Conservation (phyloP, 2,329 filamentous ascomycete species). For the Sarocladium oryzae region DNA sequence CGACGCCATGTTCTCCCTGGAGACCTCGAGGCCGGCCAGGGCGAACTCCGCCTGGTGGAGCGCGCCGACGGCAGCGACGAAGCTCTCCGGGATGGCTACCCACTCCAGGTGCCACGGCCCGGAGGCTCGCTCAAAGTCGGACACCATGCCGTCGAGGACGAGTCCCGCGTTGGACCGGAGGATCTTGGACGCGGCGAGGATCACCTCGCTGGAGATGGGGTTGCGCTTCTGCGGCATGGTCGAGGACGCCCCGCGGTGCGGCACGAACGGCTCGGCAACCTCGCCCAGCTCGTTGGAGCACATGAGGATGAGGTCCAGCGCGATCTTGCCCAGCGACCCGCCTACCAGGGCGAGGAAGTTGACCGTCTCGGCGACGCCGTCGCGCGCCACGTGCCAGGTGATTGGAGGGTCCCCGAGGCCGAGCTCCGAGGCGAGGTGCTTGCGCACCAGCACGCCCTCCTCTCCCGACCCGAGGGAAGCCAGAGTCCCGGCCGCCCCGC, state of each 20-base stretch:
- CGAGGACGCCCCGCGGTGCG: slow-evolving; percentile 45
- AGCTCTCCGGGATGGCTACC: slow-evolving; percentile 47
- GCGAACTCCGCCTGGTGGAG: slow-evolving; percentile 49
- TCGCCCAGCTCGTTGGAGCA: slow-evolving; percentile 45
- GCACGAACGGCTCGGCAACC: slow-evolving; percentile 48
- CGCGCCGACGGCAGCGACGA: slow-evolving; percentile 45
- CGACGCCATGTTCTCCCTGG: slow-evolving; percentile 39
- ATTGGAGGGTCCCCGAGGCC: slow-evolving; percentile 42
- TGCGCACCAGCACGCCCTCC: slow-evolving; percentile 41
- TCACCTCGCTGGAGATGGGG: slow-evolving; percentile 50
- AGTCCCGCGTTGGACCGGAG: slow-evolving; percentile 44
- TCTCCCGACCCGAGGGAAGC: slow-evolving; percentile 45
- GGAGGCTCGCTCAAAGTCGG: slow-evolving; percentile 50
- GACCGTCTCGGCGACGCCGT: slow-evolving; percentile 45
- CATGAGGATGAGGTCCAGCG: slow-evolving; percentile 50
- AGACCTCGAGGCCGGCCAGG: slow-evolving; percentile 43
- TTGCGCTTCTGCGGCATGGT: slow-evolving; percentile 56
- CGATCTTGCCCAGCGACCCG: slow-evolving; percentile 47
- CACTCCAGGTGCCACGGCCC: slow-evolving; percentile 55
- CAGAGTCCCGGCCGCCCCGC: slow-evolving; percentile 48
- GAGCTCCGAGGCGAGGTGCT: slow-evolving; percentile 40
- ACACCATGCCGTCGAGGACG: slow-evolving; percentile 49
- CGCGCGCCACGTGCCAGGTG: slow-evolving; percentile 51
- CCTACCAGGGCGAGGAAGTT: slow-evolving; percentile 48
- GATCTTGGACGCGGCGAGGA: slow-evolving; percentile 47